phyloP scores from a whole-genome alignment of 306 rosid genomes.

The Pyrus betulifolia region DNA sequence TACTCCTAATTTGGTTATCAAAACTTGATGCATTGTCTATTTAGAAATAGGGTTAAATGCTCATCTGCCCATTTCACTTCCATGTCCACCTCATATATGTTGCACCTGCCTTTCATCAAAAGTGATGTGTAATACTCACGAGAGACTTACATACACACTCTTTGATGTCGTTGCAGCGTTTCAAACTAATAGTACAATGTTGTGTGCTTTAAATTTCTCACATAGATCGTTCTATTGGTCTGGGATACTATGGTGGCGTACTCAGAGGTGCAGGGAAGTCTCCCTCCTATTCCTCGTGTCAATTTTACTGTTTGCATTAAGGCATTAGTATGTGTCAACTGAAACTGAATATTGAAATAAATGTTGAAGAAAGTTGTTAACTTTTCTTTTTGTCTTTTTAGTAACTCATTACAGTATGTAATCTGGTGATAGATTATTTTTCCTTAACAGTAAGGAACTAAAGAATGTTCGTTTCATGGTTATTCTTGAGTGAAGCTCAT shows the following conservation, averaged over 20 bases:
- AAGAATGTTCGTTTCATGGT: too few relatives aligned
- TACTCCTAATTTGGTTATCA: slow-evolving; percentile 4
- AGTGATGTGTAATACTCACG: not conserved
- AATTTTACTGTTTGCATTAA: too few relatives aligned
- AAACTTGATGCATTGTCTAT: slow-evolving; percentile 7
- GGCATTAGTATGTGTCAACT: too few relatives aligned
- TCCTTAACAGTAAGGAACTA: too few relatives aligned
- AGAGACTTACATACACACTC: not conserved
- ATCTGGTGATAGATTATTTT: too few relatives aligned
- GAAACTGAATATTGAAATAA: too few relatives aligned
- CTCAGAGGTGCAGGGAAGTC: not conserved
- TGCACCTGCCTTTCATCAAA: slow-evolving; percentile 18
- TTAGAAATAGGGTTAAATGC: slow-evolving; percentile 16
- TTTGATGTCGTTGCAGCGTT: not conserved
- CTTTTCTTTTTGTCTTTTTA: too few relatives aligned
- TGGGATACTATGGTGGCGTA: not conserved
- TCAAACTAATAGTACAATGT: too few relatives aligned
- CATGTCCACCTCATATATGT: slow-evolving; percentile 17
- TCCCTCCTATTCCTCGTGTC: not conserved
- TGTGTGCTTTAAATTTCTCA: not conserved
- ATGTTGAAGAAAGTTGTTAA: too few relatives aligned
- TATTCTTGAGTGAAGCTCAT: not conserved
- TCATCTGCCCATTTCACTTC: not conserved
- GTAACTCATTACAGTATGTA: too few relatives aligned
- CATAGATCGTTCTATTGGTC: not conserved